phyloP scores from a whole-genome alignment of 805 yeast species.

The Ogataea salicorniae region DNA sequence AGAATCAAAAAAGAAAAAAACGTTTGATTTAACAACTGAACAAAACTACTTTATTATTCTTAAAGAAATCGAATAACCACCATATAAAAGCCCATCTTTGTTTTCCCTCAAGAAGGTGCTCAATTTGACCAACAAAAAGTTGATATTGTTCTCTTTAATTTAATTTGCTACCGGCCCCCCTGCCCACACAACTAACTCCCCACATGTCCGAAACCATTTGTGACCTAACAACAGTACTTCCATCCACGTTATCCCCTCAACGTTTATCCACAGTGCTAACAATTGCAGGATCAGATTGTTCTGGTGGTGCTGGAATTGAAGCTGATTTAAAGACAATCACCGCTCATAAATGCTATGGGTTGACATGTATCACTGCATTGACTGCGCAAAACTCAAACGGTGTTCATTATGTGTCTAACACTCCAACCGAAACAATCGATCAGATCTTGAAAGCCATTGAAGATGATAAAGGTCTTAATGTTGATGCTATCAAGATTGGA shows the following conservation, averaged over 20 bases:
- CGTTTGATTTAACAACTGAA: too few relatives aligned
- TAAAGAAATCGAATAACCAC: too few relatives aligned
- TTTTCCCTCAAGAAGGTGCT: too few relatives aligned
- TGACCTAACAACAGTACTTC: conserved; percentile 7
- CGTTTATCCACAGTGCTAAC: conserved; percentile 38
- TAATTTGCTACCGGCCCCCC: too few relatives aligned
- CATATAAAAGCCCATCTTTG: too few relatives aligned
- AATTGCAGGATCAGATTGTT: conserved; percentile 75
- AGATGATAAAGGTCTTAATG: conserved; percentile 46
- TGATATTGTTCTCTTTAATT: too few relatives aligned
- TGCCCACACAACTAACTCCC: background rate
- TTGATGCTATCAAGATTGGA: conserved; percentile 75
- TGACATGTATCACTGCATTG: conserved; percentile 72
- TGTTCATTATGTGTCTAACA: conserved; percentile 37
- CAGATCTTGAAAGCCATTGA: conserved; percentile 51
- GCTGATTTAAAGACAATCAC: conserved; percentile 82
- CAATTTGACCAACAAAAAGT: too few relatives aligned
- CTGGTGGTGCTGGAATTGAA: conserved; percentile 93
- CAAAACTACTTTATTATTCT: too few relatives aligned
- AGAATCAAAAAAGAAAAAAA: too few relatives aligned
- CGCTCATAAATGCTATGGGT: conserved; percentile 73
- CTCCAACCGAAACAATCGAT: conserved; percentile 41
- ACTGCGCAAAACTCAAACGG: conserved; percentile 73
- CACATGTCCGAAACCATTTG: background rate
- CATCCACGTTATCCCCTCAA: conserved; percentile 4